Base-by-base conservation (phyloP, 192 early-diverging fungal genomes). In the Coemansia sp. region DNA sequence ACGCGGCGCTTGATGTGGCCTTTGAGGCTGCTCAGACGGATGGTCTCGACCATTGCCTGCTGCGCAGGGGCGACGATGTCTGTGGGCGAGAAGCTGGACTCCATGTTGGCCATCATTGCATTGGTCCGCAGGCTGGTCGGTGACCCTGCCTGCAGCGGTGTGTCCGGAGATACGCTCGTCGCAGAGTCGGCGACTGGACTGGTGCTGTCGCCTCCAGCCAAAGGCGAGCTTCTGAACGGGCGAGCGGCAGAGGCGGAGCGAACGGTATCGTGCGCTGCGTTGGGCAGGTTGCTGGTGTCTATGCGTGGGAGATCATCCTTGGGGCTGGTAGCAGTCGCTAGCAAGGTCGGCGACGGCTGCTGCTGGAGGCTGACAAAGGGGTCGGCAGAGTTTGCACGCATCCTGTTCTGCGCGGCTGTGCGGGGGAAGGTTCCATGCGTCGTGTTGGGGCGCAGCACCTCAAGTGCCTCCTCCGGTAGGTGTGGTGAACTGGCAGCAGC, bases 1-100 rank as follows among this genome's bases (percentile, higher is more conserved):
- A 68, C 58, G 29, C 79, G 74, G 18, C 79, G 70, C 52, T 67
- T 72, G 56, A 81, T 71, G 53, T 81, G 79, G 49, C 61, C 65
- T 59, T 73, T 81, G 30, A 81, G 40, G 42, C 74, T 71, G 49
- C 65, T 76, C 31, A 81, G 64, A 1, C 74, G 70, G 48, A 81
- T 81, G 23, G 79, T 69, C 62, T 81, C 79, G 3, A 81, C 63
- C 29, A 59, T 48, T 29, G 68, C 7, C 31, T 70, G 70, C 57
- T 77, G 70, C 34, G 74, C 35, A 15, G 74, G 52, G 26, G 37
- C 71, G 7, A 64, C 60, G 12, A 74, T 59, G 23, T 73, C 70
- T 0, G 60, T 58, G 15, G 74, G 31, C 9, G 64, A 45, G n/a
- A 74, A 75, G 37, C 63, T 26, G 21, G 23, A 51, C 48, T 51